Evolutionary conservation across 192 early-diverging fungal genomes (phyloP), one percentile per base, ranked within the genome.

Genomic region (Backusella macrospora): DNA sequence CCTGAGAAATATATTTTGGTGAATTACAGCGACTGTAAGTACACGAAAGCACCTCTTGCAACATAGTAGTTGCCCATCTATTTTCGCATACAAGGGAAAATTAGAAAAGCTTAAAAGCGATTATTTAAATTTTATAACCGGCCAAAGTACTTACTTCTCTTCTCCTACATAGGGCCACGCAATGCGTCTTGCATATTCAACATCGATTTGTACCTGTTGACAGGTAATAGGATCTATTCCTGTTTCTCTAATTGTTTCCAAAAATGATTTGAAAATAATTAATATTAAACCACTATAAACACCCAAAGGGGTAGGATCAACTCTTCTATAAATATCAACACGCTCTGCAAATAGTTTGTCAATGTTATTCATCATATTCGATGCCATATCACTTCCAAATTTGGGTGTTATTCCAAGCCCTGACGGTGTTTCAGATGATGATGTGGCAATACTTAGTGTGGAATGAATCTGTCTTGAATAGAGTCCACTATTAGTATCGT

Each of bases 341-440:
- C 86, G 81, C 23, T 92, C 92, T 15, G 86, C 81, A 75, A 94
- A 94, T 18, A 94, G 81, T 39, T 86, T 86, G 71, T 89, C 89
- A 73, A 94, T 92, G 64, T 89, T 85, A 42, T 74, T 87, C 70
- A 91, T 64, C 75, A 76, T 65, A n/a, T 71, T 76, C 7, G 42
- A 37, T 65, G 72, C 43, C 67, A 88, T 46, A 23, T 80, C 82
- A 12, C 79, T 76, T 55, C 82, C 77, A 59, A 67, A 72, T 7
- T 68, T 63, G 34, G 55, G 38, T 18, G 63, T 65, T 29, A 52
- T 72, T 13, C 77, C 76, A 10, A 78, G 82, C 69, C 74, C 85
- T 81, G 78, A 59, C 7, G 52, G 52, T 9, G 52, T 59, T 26
- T 59, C 52, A 23, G 85, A 81, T 79, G 87, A 75, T 48, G 70